Percentiles rank a stretch among this genome's conserved stretches.
Evolutionary conservation across 2,329 filamentous ascomycete species (phyloP).

Genomic region (Cordyceps pruinosa): DNA sequence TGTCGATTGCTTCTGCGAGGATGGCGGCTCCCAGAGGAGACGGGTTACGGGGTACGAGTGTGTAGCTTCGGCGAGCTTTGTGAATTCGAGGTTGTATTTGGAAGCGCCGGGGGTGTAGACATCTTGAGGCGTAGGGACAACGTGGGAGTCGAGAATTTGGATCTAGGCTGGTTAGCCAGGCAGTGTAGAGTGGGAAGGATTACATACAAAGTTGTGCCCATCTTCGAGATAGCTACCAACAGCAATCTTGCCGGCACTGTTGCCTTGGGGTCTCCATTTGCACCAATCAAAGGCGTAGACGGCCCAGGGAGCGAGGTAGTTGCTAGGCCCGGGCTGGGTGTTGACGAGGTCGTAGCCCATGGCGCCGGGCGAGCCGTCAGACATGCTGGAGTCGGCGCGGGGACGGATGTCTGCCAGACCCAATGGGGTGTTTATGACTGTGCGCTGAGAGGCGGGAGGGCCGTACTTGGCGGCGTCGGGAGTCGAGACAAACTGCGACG

Average conservation of each 20-base stretch:
- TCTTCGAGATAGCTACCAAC: conserved; percentile 96
- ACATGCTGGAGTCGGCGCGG: conserved; percentile 72
- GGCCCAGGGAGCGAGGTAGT: conserved; percentile 89
- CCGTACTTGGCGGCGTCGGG: conserved; percentile 47
- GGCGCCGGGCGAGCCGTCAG: conserved; percentile 60
- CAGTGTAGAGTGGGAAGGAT: not conserved
- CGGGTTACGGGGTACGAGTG: conserved; percentile 96
- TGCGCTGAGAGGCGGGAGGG: conserved; percentile 51
- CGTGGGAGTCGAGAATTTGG: conserved; percentile 89
- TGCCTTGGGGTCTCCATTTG: conserved; percentile 82
- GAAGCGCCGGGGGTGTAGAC: conserved; percentile 62
- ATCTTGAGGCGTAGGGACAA: conserved; percentile 62
- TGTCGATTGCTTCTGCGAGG: conserved; percentile 88
- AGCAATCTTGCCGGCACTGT: conserved; percentile 84
- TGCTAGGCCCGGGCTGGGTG: conserved; percentile 68
- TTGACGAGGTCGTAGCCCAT: conserved; percentile 59
- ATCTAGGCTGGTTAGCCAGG: conserved; percentile 50
- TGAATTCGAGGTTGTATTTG: conserved; percentile 78
- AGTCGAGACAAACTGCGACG: conserved; percentile 59
- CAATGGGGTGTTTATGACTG: conserved; percentile 75
- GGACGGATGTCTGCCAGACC: conserved; percentile 89
- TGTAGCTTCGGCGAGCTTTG: conserved; percentile 89
- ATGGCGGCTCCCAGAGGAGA: conserved; percentile 92
- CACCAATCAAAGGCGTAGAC: conserved; percentile 99
- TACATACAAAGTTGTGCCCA: conserved; percentile 87